phyloP scores from a whole-genome alignment of 768 basidiomycete genomes.

The Boletus huronensis region DNA sequence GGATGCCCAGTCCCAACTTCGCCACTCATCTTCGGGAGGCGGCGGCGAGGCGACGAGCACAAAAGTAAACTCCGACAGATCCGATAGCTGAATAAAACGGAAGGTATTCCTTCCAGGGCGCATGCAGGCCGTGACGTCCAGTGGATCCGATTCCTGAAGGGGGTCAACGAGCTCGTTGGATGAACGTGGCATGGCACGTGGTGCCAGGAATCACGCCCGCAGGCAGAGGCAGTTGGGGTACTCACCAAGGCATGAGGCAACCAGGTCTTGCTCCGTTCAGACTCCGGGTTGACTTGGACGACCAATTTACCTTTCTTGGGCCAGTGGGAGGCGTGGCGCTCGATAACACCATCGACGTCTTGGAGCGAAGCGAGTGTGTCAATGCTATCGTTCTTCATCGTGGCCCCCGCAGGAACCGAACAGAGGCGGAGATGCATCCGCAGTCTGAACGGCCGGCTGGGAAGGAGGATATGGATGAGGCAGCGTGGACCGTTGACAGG shows the following conservation, averaged over 20 bases:
- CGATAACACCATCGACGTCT: slow-evolving; percentile 7
- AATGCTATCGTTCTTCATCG: not conserved
- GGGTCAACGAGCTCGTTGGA: not conserved
- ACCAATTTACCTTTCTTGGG: slow-evolving; percentile 44
- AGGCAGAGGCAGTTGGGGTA: not conserved
- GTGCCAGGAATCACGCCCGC: not conserved
- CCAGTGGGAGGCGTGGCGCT: slow-evolving; percentile 34
- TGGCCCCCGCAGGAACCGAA: slow-evolving; percentile 12
- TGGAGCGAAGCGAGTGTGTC: not conserved
- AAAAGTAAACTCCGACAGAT: slow-evolving; percentile 42
- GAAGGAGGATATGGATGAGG: not conserved
- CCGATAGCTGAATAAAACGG: slow-evolving; percentile 47
- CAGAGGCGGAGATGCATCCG: slow-evolving; percentile 21
- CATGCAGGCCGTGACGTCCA: slow-evolving; percentile 42
- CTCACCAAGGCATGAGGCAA: slow-evolving; percentile 44
- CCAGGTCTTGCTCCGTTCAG: slow-evolving; percentile 35
- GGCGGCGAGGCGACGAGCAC: slow-evolving; percentile 39
- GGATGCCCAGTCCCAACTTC: slow-evolving; percentile 24
- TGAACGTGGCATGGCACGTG: not conserved
- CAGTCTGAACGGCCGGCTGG: slow-evolving; percentile 11
- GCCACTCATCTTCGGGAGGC: slow-evolving; percentile 22
- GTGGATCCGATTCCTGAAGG: slow-evolving; percentile 28
- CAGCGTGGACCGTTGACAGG: not conserved
- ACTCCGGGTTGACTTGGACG: slow-evolving; percentile 42
- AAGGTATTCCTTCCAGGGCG: slow-evolving; percentile 45